Conservation (phyloP, 2,329 filamentous ascomycete species). For the Chaetomium strumarium region DNA sequence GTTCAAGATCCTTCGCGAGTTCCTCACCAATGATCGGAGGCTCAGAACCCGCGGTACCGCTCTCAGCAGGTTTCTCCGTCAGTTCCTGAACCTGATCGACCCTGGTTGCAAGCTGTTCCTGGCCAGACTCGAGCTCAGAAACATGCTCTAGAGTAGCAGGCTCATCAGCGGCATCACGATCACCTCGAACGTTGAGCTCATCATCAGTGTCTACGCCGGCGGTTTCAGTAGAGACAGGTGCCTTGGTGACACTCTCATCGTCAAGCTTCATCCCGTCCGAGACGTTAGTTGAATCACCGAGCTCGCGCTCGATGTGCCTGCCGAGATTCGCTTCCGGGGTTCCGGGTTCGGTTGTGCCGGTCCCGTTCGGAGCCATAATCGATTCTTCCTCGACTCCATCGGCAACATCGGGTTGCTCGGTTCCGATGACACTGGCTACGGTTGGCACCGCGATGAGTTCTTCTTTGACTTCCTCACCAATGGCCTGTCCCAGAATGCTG, state of each 20-base stretch:
- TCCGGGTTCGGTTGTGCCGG: neutral
- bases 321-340: neutral
- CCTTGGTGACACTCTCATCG: neutral
- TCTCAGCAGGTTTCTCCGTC: too few species aligned
- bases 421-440: neutral
- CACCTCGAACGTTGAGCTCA: too few species aligned
- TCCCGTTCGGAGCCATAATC: neutral
- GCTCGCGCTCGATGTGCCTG: neutral
- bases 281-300: neutral
- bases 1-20: too few species aligned
- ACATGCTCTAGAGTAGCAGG: too few species aligned
- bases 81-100: too few species aligned
- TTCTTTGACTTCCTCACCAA: neutral
- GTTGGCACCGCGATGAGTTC: neutral
- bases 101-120: too few species aligned
- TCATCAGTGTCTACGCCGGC: neutral
- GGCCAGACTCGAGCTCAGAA: too few species aligned
- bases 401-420: neutral
- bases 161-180: too few species aligned
- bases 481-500: neutral
- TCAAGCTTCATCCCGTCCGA: neutral
- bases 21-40: too few species aligned
- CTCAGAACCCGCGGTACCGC: too few species aligned
- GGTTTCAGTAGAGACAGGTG: neutral
- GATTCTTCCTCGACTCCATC: neutral